Base-by-base conservation (phyloP, 306 rosid genomes). In the Cicer pinnatifidum region DNA sequence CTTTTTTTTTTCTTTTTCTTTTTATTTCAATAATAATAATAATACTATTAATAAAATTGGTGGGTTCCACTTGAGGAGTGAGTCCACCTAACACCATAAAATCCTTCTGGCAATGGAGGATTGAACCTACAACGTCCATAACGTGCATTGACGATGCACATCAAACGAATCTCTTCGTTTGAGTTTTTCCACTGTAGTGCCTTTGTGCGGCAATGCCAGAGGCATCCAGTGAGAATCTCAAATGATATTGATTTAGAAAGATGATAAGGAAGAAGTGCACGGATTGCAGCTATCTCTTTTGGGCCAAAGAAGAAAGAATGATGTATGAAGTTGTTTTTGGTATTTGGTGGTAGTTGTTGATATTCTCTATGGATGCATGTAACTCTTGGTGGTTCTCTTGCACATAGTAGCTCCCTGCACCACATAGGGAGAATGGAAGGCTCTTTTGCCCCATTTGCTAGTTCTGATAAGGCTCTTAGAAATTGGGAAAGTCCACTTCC, bases 221-320 rank as follows among this genome's bases (percentile, higher is more conserved):
- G 17, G 5, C 0, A 77, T 19, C 76, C 45, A 0, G 76, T 77
- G 71, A 77, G 69, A 37, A 73, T 2, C 3, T 60, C 69, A 2
- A 60, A 73, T 3, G 69, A 41, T 47, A 48, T n/a, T 1, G 60
- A 45, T 40, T 40, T 5, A 1, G 48, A 17, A 0, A 28, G 69
- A 35, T 44, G 46, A 0, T 3, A 37, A 2, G 75, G 70, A 5
- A 77, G 70, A 23, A 57, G 75, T 0, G 37, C 6, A 8, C 70
- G 63, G 0, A 77, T 17, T 46, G 70, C 13, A 0, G 12, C 9
- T 1, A 77, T 68, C 19, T 77, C 63, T 5, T 6, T 11, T 6
- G 75, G 69, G 11, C 81, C 75, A 9, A 68, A 77, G 71, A 77
- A 77, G 35, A 77, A 77, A 11, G 81, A 77, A 9, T 53, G 37